A percentile compares a stretch with the other conserved stretches of the same genome.
Conservation (phyloP, 352 stramenopile species). For the Stephanocyclus meneghinianus region DNA sequence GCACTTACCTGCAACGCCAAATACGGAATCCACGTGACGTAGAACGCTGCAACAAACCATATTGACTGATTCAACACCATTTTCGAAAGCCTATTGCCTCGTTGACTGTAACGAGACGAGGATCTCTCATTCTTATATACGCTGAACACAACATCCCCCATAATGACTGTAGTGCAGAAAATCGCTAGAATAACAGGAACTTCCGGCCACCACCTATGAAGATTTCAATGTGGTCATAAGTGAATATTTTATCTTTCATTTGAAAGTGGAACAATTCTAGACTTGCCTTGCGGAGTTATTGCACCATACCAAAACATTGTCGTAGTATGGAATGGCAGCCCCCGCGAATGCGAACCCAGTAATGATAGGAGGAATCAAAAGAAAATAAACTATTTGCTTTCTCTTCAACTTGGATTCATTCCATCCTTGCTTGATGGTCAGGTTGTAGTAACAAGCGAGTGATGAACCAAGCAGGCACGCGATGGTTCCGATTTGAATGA, state of each 20-base stretch:
- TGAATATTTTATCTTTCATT: background rate
- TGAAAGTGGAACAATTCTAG: background rate
- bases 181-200: conserved; percentile 23
- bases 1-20: background rate
- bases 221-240: background rate
- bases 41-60: background rate
- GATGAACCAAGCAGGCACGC: conserved; percentile 37
- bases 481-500: conserved; percentile 40
- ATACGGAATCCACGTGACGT: conserved; percentile 1
- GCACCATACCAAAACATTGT: conserved; percentile 23
- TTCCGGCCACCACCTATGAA: conserved; percentile 8
- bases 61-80: conserved; percentile 25
- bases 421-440: conserved; percentile 37
- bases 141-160: conserved; percentile 17
- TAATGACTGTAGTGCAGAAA: conserved; percentile 13
- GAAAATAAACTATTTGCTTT: background rate
- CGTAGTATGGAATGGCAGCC: conserved; percentile 41
- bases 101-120: conserved; percentile 14
- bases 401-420: conserved; percentile 22
- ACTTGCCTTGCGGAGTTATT: conserved; percentile 16
- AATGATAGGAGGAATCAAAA: conserved; percentile 23
- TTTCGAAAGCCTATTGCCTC: conserved; percentile 20
- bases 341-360: conserved; percentile 28
- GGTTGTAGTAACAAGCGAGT: conserved; percentile 39
- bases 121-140: conserved; percentile 30